These are phyloP conservation scores for Botryotinia convoluta DNA, from an alignment of 2,329 filamentous ascomycete genomes.

Conservation along the genomic window DNA sequence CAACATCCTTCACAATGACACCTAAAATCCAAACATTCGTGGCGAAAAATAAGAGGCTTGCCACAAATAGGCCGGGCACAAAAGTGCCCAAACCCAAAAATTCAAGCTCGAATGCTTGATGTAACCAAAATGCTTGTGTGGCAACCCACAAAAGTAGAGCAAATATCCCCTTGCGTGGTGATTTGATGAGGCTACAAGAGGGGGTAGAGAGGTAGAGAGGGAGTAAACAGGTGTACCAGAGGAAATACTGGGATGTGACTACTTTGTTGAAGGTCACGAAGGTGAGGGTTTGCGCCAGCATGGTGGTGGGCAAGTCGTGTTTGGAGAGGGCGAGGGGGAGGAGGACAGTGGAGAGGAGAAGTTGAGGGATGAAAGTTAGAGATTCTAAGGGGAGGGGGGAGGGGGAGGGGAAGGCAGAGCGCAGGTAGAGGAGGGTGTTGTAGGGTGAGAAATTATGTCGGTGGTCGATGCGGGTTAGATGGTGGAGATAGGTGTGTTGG, in stretches of 20 bases:
- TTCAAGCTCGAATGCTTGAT: slow-evolving; percentile 72
- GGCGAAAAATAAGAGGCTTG: slow-evolving; percentile 75
- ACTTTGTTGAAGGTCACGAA: slow-evolving; percentile 99
- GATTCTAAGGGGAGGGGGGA: slow-evolving; percentile 59
- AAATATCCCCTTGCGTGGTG: slow-evolving; percentile 57
- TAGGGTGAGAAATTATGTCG: slow-evolving; percentile 98
- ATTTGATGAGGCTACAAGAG: slow-evolving; percentile 68
- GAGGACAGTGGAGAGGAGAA: slow-evolving; percentile 73
- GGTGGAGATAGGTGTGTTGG: slow-evolving; percentile 88
- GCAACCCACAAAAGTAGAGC: slow-evolving; percentile 72
- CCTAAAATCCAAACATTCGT: slow-evolving; percentile 87
- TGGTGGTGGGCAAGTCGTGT: slow-evolving; percentile 74
- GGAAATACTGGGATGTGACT: slow-evolving; percentile 69
- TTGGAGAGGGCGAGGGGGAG: slow-evolving; percentile 77
- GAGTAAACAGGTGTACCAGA: slow-evolving; percentile 95
- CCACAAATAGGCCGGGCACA: slow-evolving; percentile 75
- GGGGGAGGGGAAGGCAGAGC: slow-evolving; percentile 57
- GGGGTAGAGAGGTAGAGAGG: slow-evolving; percentile 86
- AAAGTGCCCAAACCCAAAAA: slow-evolving; percentile 82
- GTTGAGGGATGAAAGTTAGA: slow-evolving; percentile 83
- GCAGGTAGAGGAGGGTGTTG: slow-evolving; percentile 85
- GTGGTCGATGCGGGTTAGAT: slow-evolving; percentile 89
- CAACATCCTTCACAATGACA: slow-evolving; percentile 68
- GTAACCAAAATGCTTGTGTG: slow-evolving; percentile 73
- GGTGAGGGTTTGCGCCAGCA: slow-evolving; percentile 94